Conservation (phyloP, 768 basidiomycete genomes). For the Hypholoma sublateritium region DNA sequence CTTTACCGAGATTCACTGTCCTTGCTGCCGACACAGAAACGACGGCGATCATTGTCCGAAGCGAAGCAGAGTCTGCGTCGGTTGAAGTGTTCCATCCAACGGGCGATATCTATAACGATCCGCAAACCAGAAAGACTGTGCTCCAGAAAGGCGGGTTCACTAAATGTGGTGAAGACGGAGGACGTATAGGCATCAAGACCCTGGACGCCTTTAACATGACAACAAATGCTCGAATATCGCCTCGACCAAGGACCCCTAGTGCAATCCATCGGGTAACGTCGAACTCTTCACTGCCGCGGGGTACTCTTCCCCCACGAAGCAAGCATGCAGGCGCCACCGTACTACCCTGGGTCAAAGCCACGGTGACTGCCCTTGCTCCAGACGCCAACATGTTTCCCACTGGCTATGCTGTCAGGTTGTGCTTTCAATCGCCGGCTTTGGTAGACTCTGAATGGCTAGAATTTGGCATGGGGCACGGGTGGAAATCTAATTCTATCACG, state of each 20-base stretch:
- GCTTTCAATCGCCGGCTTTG: constrained; percentile 54
- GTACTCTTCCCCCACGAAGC: constrained; percentile 24
- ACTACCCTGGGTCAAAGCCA: constrained; percentile 57
- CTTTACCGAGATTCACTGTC: constrained; percentile 68
- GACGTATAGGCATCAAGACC: constrained; percentile 52
- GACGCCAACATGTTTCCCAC: constrained; percentile 30
- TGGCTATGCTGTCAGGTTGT: constrained; percentile 61
- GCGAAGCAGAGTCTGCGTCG: constrained; percentile 46
- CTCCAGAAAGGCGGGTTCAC: constrained; percentile 59
- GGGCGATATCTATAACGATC: constrained; percentile 53
- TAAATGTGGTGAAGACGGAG: constrained; percentile 62
- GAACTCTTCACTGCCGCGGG: constrained; percentile 22
- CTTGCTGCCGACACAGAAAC: constrained; percentile 66
- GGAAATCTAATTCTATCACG: constrained; percentile 15
- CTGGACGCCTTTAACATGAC: constrained; percentile 19
- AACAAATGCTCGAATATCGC: constrained; percentile 17
- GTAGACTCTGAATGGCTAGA: constrained; percentile 73
- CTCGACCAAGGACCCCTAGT: constrained; percentile 37
- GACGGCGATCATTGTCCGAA: constrained; percentile 56
- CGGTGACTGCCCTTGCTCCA: constrained; percentile 51
- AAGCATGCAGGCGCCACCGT: constrained; percentile 57
- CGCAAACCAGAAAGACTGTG: constrained; percentile 63
- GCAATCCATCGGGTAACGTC: constrained; percentile 28
- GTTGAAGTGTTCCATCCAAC: constrained; percentile 65
- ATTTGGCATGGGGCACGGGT: constrained; percentile 60